Evolutionary conservation across 1,139 yeast species (phyloP), one percentile per base, ranked within the genome.

Genomic region (Pneumocystis jirovecii): DNA sequence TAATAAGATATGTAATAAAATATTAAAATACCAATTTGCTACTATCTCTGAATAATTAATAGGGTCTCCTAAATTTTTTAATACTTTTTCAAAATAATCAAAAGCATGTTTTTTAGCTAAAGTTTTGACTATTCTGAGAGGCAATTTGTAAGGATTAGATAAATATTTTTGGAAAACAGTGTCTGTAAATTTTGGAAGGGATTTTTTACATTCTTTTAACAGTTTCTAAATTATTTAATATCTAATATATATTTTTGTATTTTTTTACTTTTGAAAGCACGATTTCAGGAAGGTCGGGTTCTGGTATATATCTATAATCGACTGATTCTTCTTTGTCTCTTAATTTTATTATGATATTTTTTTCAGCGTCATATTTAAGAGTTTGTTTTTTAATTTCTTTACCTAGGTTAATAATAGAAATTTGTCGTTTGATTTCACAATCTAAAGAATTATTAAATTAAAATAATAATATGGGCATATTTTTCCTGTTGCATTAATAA

Each of bases 281-380:
- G 3, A 91, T 76, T 0, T 77, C 76, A 0, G 95, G 90, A 34
- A 93, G 76, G 73, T 95, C 98, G 0, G 96, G 88, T 73, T 93
- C 98, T 0, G 97, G 97, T 80, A 93, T 86, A 73, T 90, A 93
- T 71, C 97, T 79, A 74, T 93, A 93, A 74, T 93, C 98, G 6
- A 88, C 82, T 0, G 89, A 82, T 63, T 83, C 83, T 73, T 91
- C 97, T 72, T 95, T 93, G 2, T 82, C 79, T 73, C 98, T 81
- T 64, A 86, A 75, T 64, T 82, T 80, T 64, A 81, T 79, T 0
- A 97, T 91, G 63, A 75, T 75, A 29, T 60, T 56, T 4, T 74
- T 71, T 12, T 73, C 75, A 0, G 96, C 97, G 72, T 86, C 85
- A 97, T 97, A 93, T 19, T 96, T 95, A 71, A 97, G 80, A 0